Percentiles rank a stretch among this genome's conserved stretches.
These are phyloP conservation scores for Lactifluus hygrophoroides DNA, from an alignment of 768 basidiomycete genomes.

Conservation along the genomic window DNA sequence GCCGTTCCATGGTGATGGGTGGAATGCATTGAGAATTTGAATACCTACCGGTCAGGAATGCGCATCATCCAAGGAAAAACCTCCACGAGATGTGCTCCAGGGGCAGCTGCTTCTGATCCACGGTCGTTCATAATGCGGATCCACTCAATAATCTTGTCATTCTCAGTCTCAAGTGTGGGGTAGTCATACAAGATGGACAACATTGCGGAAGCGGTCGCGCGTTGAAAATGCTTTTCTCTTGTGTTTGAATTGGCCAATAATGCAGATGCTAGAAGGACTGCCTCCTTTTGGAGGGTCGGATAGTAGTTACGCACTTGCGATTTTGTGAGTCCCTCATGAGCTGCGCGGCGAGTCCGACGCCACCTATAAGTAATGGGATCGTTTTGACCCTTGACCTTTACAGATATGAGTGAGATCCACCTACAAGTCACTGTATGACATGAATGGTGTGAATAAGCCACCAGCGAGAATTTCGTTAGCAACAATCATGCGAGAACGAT, in stretches of 20 bases:
- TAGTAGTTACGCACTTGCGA: not conserved
- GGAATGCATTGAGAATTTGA: conserved; percentile 4
- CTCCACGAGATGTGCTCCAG: conserved; percentile 22
- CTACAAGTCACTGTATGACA: conserved; percentile 22
- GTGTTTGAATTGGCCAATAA: not conserved
- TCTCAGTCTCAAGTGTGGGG: not conserved
- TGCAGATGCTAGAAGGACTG: not conserved
- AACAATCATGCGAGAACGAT: conserved; percentile 26
- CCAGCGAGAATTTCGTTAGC: conserved; percentile 28
- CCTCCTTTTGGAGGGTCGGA: not conserved
- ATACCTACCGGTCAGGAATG: conserved; percentile 17
- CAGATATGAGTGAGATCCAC: not conserved
- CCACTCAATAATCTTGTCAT: not conserved
- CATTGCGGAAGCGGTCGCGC: not conserved
- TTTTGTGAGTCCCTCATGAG: conserved; percentile 6
- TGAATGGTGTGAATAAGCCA: conserved; percentile 25
- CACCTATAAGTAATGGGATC: not conserved
- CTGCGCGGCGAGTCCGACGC: conserved; percentile 8
- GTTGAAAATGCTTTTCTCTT: not conserved
- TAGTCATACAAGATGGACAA: conserved; percentile 9
- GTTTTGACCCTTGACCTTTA: not conserved
- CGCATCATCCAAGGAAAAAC: conserved; percentile 7
- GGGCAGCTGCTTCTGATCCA: conserved; percentile 1
- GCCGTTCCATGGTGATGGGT: too few species aligned
- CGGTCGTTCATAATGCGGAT: not conserved